Evolutionary conservation across 2,329 filamentous ascomycete species (phyloP).

Genomic region (Aspergillus sp.): DNA sequence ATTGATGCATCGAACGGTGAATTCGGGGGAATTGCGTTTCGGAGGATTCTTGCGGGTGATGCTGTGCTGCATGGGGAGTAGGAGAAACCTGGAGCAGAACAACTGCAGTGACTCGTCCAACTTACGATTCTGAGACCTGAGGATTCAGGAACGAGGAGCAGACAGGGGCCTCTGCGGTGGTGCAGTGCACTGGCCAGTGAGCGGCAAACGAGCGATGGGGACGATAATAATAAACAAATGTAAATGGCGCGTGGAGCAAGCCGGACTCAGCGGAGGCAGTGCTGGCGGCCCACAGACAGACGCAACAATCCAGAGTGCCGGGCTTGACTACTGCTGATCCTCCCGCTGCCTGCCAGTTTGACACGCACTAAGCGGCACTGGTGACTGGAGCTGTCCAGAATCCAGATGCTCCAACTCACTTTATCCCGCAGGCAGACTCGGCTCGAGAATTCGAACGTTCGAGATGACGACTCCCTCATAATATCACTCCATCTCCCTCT

Average conservation of each 20-base stretch:
- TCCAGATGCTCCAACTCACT: neutral
- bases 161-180: neutral
- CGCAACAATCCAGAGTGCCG: slow-evolving; percentile 10
- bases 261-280: neutral
- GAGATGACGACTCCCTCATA: slow-evolving; percentile 3
- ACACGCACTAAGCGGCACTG: neutral
- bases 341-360: neutral
- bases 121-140: neutral
- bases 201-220: neutral
- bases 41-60: slow-evolving; percentile 1
- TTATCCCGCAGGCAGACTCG: slow-evolving; percentile 2
- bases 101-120: neutral
- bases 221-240: neutral
- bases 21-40: neutral
- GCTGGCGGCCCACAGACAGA: neutral
- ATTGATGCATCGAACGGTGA: slow-evolving; percentile 8
- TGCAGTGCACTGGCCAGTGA: neutral
- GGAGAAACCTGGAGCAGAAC: neutral
- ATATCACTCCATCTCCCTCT: neutral
- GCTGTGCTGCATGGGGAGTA: neutral
- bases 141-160: neutral
- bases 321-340: slow-evolving; percentile 6
- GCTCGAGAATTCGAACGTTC: neutral
- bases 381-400: slow-evolving; percentile 2
- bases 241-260: neutral